A percentile compares a stretch with the other conserved stretches of the same genome.
Conservation (phyloP, 768 basidiomycete genomes). For the Tylopilus balloui region DNA sequence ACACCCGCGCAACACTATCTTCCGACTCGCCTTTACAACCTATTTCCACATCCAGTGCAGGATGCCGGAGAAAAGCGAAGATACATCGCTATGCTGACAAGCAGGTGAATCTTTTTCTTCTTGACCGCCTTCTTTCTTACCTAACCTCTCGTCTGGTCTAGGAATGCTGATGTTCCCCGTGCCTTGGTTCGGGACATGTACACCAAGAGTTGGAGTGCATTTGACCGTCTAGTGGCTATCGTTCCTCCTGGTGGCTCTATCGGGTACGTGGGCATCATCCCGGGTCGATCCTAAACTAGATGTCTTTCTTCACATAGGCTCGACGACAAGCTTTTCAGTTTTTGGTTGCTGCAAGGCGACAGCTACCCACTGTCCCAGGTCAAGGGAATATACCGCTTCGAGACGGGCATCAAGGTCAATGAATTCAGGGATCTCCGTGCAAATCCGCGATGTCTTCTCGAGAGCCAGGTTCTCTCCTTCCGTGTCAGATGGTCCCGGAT, state of each 20-base stretch:
- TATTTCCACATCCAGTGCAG: slow-evolving; percentile 81
- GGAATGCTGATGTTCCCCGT: slow-evolving; percentile 82
- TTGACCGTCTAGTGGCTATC: slow-evolving; percentile 82
- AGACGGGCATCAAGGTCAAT: slow-evolving; percentile 81
- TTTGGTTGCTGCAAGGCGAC: slow-evolving; percentile 83
- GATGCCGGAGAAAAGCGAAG: slow-evolving; percentile 67
- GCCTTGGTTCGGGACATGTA: slow-evolving; percentile 87
- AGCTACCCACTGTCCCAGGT: slow-evolving; percentile 70
- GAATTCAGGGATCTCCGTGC: slow-evolving; percentile 87
- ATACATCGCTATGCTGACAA: slow-evolving; percentile 67
- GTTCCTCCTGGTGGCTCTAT: slow-evolving; percentile 90
- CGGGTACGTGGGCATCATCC: slow-evolving; percentile 48
- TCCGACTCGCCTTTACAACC: slow-evolving; percentile 67
- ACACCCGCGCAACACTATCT: slow-evolving; percentile 71
- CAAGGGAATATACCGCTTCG: slow-evolving; percentile 84
- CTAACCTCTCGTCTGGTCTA: slow-evolving; percentile 27
- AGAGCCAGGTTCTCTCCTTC: slow-evolving; percentile 77
- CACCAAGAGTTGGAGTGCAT: slow-evolving; percentile 90
- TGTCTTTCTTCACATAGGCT: slow-evolving; percentile 42
- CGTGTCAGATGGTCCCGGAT: slow-evolving; percentile 79
- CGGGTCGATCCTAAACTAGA: neutral
- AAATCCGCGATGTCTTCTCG: slow-evolving; percentile 81
- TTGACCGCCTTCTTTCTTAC: neutral
- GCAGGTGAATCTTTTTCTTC: slow-evolving; percentile 46
- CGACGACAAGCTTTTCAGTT: slow-evolving; percentile 87